Base-by-base conservation (phyloP, 495 filamentous ascomycete species). In the Podospora tetraspora region DNA sequence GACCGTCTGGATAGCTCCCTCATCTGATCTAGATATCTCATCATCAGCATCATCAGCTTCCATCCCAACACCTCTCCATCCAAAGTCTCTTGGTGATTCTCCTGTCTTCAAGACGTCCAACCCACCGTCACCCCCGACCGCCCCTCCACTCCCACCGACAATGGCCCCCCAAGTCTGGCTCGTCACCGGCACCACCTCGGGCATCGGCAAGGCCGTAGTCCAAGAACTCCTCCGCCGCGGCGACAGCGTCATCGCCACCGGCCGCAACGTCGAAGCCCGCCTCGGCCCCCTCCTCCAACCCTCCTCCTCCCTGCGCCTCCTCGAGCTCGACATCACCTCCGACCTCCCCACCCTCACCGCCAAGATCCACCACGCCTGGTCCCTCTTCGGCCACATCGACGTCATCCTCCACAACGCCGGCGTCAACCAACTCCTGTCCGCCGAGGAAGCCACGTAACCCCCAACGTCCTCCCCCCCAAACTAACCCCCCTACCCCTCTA, bases 191-290 rank as follows among this genome's bases (percentile, higher is more conserved):
- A 69, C 75, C 56, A 76, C 75, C 60, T 72, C 73, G 1, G 76
- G 76, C 66, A 73, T 76, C 43, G 69, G 71, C 25, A 70, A 67
- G 6, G 67, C 70, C 24, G 76, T 87, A 6, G 75, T 81, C 56
- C 70, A 77, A 8, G 62, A 73, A 3, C 82, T 83, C n/a, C 78
- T 87, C 7, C 66, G 65, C 9, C 76, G 78, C 24, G 83, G 83
- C 29, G 79, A 85, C 68, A 73, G 76, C 16, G 85, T 88, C 13
- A 79, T 87, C 59, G 85, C 79, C 27, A 63, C 68, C 3, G 75
- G 75, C 10, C 70, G 73, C 66, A 80, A 79, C 43, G 74, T 78
- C 21, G 72, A 76, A 3, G 52, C 34, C n/a, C 66, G 68, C 4
- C 75, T 79, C 10, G 69, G 66, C 30, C n/a, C 63, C 19, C 61